Percentiles rank a stretch among this genome's conserved stretches.
Evolutionary conservation across 352 stramenopile genomes (phyloP).

Genomic region (Globisporangium radiosum): DNA sequence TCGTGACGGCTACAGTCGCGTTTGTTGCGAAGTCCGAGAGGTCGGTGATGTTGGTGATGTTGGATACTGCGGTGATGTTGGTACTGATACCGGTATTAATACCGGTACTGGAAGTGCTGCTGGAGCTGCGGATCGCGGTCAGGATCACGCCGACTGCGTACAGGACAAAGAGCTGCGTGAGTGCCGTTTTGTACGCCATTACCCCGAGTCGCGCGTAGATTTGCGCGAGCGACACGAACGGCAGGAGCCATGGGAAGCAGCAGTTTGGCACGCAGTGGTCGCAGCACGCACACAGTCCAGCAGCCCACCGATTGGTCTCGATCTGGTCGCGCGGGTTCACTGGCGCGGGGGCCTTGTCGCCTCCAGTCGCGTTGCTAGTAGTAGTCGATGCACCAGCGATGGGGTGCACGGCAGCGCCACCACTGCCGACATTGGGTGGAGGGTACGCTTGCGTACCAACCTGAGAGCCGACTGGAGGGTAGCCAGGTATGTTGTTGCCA

Average conservation of each 20-base stretch:
- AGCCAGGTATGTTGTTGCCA: background rate
- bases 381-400: background rate
- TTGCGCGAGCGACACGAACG: constrained; percentile 24
- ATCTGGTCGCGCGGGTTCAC: constrained; percentile 1
- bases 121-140: background rate
- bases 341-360: background rate
- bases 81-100: background rate
- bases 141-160: background rate
- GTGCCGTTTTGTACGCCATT: background rate
- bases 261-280: constrained; percentile 22
- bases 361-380: too few species aligned
- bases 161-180: constrained; percentile 9
- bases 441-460: background rate
- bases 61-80: background rate
- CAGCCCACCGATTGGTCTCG: constrained; percentile 9
- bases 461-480: background rate
- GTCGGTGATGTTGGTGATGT: too few species aligned
- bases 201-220: constrained; percentile 15
- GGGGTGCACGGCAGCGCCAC: background rate
- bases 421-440: background rate
- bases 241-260: constrained; percentile 16
- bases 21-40: constrained; percentile 1
- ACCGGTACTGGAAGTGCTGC: background rate
- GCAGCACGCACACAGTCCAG: constrained; percentile 20
- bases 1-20: background rate